Evolutionary conservation across 345 rosid genomes (phyloP), one percentile per base, ranked within the genome.

Genomic region (Dimocarpus longan): DNA sequence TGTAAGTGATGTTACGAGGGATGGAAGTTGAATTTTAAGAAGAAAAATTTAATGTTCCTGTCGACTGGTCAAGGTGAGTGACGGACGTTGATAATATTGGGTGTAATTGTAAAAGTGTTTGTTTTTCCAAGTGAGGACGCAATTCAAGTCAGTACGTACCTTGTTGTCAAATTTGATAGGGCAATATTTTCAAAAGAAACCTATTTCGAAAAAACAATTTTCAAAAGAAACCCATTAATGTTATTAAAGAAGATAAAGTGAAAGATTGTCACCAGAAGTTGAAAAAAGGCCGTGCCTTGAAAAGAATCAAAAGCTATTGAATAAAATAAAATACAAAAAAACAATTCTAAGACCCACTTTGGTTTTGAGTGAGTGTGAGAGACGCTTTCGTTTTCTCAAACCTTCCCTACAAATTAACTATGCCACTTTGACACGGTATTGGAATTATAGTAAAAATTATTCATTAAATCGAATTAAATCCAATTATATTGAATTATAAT

Each of bases 161-260:
- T 6, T 26, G 10, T 16, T 24, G 56, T 24, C 39, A 42, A 42
- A 57, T 21, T 21, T 10, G 10, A 59, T 21, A 2, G 19, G 44
- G 39, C 32, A 37, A 37, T 11, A 75, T 22, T 79, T 78, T 72
- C 76, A 82, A 78, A 75, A 54, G 73, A n/a, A 50, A 37, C 28
- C 1, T 0, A 22, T 46, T 46, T n/a, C n/a, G n/a, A n/a, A n/a
- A n/a, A n/a, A n/a, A n/a, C n/a, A n/a, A 75, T 22, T 79, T 78
- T 72, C 76, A 82, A 78, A 75, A 54, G 73, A n/a, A 50, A 37
- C 28, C 1, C 0, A 22, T 46, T 46, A 42, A 52, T 19, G 22
- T 3, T 18, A 43, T 16, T 16, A 15, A 57, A 70, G 5, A 39
- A 26, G 9, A 8, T 5, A 43, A 50, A 60, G 39, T 0, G 12